Evolutionary conservation across 129 eudicot species (phyloP).

Genomic region (Lactuca sativa): DNA sequence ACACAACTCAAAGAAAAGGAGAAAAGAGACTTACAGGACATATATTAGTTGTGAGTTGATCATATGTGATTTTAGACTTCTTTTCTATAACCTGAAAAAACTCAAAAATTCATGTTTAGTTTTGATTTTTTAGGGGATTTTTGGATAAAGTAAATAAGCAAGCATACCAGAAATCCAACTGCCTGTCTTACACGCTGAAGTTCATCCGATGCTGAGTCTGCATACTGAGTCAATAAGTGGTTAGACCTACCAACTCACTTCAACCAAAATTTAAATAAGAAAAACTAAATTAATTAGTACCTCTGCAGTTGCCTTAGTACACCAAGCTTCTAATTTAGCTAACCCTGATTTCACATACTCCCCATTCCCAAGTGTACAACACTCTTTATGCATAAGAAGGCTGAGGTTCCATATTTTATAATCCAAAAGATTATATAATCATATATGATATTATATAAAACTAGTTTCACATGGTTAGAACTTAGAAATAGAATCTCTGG

Average conservation of each 20-base stretch:
- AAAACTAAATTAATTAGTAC: conserved; percentile 27
- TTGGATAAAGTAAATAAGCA: too few relatives aligned
- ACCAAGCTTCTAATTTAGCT: conserved; percentile 68
- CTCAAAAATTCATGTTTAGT: too few relatives aligned
- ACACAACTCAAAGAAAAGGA: not conserved
- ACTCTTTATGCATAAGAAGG: conserved; percentile 65
- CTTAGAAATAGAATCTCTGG: not conserved
- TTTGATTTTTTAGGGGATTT: too few relatives aligned
- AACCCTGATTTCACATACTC: conserved; percentile 76
- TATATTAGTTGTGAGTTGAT: conserved; percentile 60
- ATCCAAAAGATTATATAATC: not conserved
- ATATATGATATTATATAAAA: not conserved
- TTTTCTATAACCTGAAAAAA: conserved; percentile 60
- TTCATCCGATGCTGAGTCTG: conserved; percentile 75
- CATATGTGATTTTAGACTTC: conserved; percentile 66
- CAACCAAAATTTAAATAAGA: not conserved
- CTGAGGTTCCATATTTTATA: conserved; percentile 32
- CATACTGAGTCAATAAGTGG: conserved; percentile 48
- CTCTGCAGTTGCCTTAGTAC: conserved; percentile 64
- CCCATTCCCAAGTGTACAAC: conserved; percentile 72
- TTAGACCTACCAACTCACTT: conserved; percentile 21
- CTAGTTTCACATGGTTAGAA: not conserved
- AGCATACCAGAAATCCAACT: conserved; percentile 77
- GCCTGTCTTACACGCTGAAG: conserved; percentile 66
- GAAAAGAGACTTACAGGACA: conserved; percentile 68